Percentiles rank a stretch among this genome's conserved stretches.
phyloP scores from a whole-genome alignment of 1,284 basidiomycete genomes.

The Takashimella tepidaria region DNA sequence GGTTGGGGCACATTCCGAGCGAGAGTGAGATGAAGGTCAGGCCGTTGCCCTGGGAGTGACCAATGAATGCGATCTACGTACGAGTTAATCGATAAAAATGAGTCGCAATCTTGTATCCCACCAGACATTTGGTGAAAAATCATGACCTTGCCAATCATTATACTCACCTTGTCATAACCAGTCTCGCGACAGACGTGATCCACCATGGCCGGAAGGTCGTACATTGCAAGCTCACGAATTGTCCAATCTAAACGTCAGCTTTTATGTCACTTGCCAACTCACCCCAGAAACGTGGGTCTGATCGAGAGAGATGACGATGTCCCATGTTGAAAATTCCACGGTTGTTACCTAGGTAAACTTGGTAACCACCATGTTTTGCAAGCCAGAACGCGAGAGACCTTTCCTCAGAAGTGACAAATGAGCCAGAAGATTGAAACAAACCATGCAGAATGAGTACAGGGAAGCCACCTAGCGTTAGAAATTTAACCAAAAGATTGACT shows the following conservation, averaged over 20 bases:
- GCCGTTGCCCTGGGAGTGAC: conserved; percentile 60
- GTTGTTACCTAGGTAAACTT: conserved; percentile 60
- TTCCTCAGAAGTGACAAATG: conserved; percentile 60
- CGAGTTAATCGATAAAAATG: neutral
- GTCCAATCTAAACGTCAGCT: conserved; percentile 54
- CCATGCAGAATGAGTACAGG: conserved; percentile 61
- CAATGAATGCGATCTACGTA: conserved; percentile 55
- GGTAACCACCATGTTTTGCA: conserved; percentile 55
- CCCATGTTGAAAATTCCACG: conserved; percentile 61
- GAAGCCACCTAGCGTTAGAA: conserved; percentile 48
- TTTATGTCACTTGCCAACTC: too few relatives aligned
- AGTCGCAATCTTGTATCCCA: too few relatives aligned
- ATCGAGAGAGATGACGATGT: conserved; percentile 51
- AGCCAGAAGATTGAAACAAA: conserved; percentile 59
- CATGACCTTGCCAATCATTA: too few relatives aligned
- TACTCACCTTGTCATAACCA: conserved; percentile 54
- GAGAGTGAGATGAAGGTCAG: conserved; percentile 56
- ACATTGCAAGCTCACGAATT: conserved; percentile 58
- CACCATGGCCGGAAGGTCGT: conserved; percentile 58
- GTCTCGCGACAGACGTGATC: conserved; percentile 56
- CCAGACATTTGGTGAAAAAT: too few relatives aligned
- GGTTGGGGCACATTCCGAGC: conserved; percentile 55
- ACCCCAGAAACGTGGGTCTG: conserved; percentile 59
- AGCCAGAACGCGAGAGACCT: conserved; percentile 60
- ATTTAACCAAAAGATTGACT: conserved; percentile 7